These are phyloP conservation scores for Flaveria linearis DNA, from an alignment of 129 eudicot genomes.

Conservation along the genomic window DNA sequence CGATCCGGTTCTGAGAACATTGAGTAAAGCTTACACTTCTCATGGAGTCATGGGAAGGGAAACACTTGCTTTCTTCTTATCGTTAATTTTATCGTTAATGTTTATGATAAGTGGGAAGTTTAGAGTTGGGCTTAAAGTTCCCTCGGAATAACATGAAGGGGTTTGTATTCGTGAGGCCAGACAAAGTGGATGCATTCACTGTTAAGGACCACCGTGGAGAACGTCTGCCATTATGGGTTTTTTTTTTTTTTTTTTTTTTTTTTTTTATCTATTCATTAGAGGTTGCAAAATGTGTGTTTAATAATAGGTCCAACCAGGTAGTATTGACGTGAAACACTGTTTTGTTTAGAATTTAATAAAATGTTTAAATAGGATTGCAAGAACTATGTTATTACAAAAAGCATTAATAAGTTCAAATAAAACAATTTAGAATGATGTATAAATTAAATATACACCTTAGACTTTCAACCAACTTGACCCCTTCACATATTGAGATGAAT, in stretches of 20 bases:
- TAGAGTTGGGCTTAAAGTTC: conserved; percentile 79
- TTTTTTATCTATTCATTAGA: not conserved
- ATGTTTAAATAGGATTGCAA: not conserved
- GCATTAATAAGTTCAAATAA: not conserved
- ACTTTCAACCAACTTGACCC: no score
- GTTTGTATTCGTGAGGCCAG: conserved; percentile 63
- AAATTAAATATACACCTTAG: no score
- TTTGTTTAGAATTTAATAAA: not conserved
- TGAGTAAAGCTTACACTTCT: not conserved
- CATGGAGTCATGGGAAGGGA: conserved; percentile 33
- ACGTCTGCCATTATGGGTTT: conserved; percentile 54
- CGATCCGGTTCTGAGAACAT: no score
- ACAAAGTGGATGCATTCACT: conserved; percentile 87
- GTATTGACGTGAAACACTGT: not conserved
- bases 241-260: no score
- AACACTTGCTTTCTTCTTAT: not conserved
- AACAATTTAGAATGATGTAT: not conserved
- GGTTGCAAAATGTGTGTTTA: not conserved
- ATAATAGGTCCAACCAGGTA: not conserved
- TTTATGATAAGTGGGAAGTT: conserved; percentile 79
- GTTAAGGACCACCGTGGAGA: conserved; percentile 98
- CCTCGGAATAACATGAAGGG: conserved; percentile 62
- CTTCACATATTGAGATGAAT: no score
- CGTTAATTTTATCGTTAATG: no score
- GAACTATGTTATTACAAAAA: not conserved